Conservation (phyloP, 2,329 filamentous ascomycete species). For the Tolypocladium paradoxum region DNA sequence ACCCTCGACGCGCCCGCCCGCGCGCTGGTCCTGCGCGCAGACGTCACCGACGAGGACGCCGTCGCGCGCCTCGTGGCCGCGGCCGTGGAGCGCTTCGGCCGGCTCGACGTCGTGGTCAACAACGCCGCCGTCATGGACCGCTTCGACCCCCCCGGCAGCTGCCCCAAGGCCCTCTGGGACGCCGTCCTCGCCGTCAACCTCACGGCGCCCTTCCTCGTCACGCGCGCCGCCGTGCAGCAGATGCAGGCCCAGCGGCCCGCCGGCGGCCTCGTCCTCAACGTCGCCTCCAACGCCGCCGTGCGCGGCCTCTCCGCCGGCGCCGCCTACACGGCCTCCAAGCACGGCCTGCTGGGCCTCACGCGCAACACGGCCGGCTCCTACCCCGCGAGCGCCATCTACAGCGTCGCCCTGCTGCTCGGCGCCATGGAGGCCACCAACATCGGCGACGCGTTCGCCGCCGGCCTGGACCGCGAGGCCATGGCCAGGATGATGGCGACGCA, state of each 20-base stretch:
- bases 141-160: constrained; percentile 39
- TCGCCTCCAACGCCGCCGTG: constrained; percentile 34
- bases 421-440: constrained; percentile 49
- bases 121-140: constrained; percentile 47
- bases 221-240: constrained; percentile 34
- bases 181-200: constrained; percentile 44
- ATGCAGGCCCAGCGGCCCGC: constrained; percentile 6
- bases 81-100: constrained; percentile 11
- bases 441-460: constrained; percentile 25
- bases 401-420: constrained; percentile 34
- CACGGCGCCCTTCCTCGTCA: constrained; percentile 42
- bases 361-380: constrained; percentile 49
- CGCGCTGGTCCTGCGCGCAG: background rate
- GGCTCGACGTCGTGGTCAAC: constrained; percentile 45
- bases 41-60: constrained; percentile 13
- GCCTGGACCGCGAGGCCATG: constrained; percentile 23
- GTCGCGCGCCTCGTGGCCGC: constrained; percentile 12
- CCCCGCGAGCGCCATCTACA: constrained; percentile 39
- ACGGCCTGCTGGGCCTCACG: constrained; percentile 41
- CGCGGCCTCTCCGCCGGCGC: constrained; percentile 29
- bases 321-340: constrained; percentile 43
- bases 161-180: constrained; percentile 38
- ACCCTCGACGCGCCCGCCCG: background rate
- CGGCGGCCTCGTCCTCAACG: constrained; percentile 40
- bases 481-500: constrained; percentile 12